phyloP scores from a whole-genome alignment of 257 asterid species.

The Orobanche coerulescens region DNA sequence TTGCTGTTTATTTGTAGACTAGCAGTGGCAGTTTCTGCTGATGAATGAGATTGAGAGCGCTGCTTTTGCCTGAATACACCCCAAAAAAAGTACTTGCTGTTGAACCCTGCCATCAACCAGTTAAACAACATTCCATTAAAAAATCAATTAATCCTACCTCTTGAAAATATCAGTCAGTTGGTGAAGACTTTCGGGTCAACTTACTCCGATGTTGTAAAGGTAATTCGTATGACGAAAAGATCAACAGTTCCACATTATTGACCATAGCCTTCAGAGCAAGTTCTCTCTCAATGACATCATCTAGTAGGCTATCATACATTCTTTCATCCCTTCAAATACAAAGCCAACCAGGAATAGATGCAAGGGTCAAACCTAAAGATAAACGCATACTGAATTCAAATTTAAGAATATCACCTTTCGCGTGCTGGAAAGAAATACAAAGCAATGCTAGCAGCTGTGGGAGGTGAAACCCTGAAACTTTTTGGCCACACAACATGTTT shows the following conservation, averaged over 20 bases:
- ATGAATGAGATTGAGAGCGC: background rate
- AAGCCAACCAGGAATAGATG: background rate
- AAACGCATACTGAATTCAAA: background rate
- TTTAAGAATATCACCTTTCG: constrained; percentile 15
- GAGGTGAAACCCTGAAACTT: constrained; percentile 12
- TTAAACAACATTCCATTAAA: background rate
- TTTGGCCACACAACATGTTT: constrained; percentile 19
- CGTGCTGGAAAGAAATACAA: constrained; percentile 25
- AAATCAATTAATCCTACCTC: background rate
- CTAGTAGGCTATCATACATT: constrained; percentile 19
- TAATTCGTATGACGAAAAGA: constrained; percentile 21
- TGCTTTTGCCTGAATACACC: constrained; percentile 22
- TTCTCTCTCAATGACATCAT: constrained; percentile 16
- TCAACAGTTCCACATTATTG: constrained; percentile 18
- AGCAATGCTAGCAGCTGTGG: constrained; percentile 26
- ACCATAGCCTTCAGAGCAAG: constrained; percentile 21
- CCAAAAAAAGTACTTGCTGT: constrained; percentile 21
- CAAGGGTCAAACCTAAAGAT: background rate
- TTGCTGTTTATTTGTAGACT: background rate
- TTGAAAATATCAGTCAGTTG: background rate
- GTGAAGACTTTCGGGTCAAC: background rate
- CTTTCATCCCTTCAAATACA: constrained; percentile 23
- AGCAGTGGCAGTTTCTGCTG: background rate
- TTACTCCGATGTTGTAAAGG: constrained; percentile 24
- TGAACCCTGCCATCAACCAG: constrained; percentile 19